Evolutionary conservation across 2,329 filamentous ascomycete species (phyloP), one percentile per base, ranked within the genome.

Genomic region (Botrytis medusae): DNA sequence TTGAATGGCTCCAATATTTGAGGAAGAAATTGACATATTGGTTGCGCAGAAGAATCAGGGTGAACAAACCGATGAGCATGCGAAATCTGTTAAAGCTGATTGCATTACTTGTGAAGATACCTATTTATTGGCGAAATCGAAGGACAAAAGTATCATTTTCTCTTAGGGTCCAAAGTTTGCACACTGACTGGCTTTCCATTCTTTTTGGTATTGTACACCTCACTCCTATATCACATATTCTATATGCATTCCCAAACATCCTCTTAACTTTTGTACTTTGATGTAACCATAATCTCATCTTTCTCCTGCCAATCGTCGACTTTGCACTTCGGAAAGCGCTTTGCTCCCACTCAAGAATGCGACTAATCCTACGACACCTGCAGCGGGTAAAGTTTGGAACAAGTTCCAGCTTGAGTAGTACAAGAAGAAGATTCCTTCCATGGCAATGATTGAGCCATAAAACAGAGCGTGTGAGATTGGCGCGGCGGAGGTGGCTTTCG

Each of bases 371-470:
- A 96, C 88, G 61, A 90, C 84, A 48, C 86, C 86, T 71, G 92
- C 90, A 40, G 90, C 90, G 7, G 94, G 95, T 68, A 99, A 86
- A 22, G 90, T 90, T 85, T 97, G 92, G 87, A 98, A 97, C 63
- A 99, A 86, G 80, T 91, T 97, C 95, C 95, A 98, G 80, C 85
- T 89, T 71, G 89, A 92, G 84, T 98, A 98, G 87, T 99, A 99
- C 77, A 97, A 84, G 85, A 96, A 95, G 84, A 99, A 98, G 73
- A 97, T 90, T 25, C 89, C 92, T 83, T 99, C 96, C 86, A 99
- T 93, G 34, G 91, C 90, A 57, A 97, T 75, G 72, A 99, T 90
- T 8, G 94, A 97, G 69, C 92, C 93, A 78, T 97, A 92, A 86
- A 98, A 99, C 48, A 94, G 82, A 44, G 86, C 85, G 81, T 99